Base-by-base conservation (phyloP, 257 asterid species). In the Avicennia marina region DNA sequence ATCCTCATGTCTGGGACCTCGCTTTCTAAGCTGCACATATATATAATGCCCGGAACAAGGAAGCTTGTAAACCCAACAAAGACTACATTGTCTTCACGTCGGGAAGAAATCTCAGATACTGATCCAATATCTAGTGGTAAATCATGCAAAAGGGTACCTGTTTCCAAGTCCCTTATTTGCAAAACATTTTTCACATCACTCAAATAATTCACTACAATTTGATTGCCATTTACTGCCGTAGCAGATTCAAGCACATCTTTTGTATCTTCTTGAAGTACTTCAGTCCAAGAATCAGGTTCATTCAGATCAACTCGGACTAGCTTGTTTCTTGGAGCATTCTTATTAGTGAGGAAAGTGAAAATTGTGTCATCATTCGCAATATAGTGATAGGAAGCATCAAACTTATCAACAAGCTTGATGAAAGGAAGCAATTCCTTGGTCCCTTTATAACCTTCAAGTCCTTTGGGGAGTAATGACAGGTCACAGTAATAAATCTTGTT, bases 191-290 rank as follows among this genome's bases (percentile, higher is more conserved):
- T 93, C 38, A 89, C 99, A 58, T 93, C 99, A 38, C 82, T 74
- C 75, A 89, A 72, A 76, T 84, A 93, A 57, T 62, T 84, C 59
- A 82, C 89, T 39, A 93, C 67, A 18, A 93, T 58, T 64, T 73
- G 87, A 64, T 80, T 70, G 33, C 72, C 67, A 52, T 83, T 93
- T 51, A 93, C 94, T 6, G 94, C 84, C n/a, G 70, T 72, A 40
- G 82, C 99, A 51, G 95, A 84, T 76, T 84, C 95, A 21, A 93
- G 85, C 56, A 93, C 99, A n/a, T 93, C 96, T 45, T 68, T 86
- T 53, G 75, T 66, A 65, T 86, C 82, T 72, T 93, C 91, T 53
- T 49, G 60, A 21, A 89, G 76, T 31, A 93, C 78, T 49, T 82
- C 96, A 56, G 69, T 65, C 99, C 99, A 93, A 64, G 77, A 78